Conservation (phyloP, 306 rosid genomes). For the Ormosia semicastrata region DNA sequence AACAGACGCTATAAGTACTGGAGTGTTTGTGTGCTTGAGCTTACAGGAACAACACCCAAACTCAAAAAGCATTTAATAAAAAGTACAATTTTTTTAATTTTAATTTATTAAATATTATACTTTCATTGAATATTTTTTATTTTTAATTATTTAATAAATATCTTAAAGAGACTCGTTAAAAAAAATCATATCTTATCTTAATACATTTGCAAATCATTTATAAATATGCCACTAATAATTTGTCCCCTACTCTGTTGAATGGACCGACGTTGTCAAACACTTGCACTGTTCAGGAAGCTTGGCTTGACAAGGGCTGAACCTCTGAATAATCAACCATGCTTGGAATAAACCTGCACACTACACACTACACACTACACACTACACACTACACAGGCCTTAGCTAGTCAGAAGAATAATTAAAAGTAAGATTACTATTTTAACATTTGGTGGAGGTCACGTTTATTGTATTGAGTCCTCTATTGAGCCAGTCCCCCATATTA, state of each 20-base stretch:
- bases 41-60: no score
- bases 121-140: no score
- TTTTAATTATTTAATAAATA: no score
- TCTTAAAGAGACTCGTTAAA: no score
- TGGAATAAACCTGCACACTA: background rate
- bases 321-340: background rate
- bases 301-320: background rate
- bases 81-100: no score
- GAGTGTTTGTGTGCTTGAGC: no score
- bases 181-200: no score
- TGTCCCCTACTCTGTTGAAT: background rate
- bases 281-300: background rate
- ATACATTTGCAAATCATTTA: background rate
- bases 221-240: background rate
- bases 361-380: background rate
- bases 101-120: no score
- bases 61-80: no score
- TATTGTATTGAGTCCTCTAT: background rate
- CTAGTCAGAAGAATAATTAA: background rate
- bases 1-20: no score
- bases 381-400: background rate
- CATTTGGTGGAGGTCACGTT: conserved; percentile 5
- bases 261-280: background rate
- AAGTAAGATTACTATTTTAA: background rate
- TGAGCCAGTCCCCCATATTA: background rate